These are phyloP conservation scores for Alternaria ventricosa DNA, from an alignment of 2,329 filamentous ascomycete species.

Conservation along the genomic window DNA sequence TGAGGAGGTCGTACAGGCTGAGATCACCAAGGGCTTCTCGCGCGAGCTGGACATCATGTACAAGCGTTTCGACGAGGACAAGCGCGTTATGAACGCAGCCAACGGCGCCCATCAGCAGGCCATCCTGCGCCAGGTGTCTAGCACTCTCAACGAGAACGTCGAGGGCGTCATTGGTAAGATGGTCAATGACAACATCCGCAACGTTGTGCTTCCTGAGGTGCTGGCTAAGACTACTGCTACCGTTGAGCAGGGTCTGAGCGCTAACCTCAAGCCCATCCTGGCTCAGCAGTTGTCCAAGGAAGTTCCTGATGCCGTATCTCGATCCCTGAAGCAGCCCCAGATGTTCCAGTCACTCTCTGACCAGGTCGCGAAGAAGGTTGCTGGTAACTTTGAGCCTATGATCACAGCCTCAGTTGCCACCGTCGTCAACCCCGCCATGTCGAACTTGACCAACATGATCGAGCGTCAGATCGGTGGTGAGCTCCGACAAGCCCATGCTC, in stretches of 20 bases:
- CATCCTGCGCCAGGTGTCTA: slow-evolving; percentile 71
- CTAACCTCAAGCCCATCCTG: slow-evolving; percentile 70
- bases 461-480: slow-evolving; percentile 65
- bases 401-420: slow-evolving; percentile 59
- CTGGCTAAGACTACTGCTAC: slow-evolving; percentile 70
- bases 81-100: slow-evolving; percentile 67
- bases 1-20: slow-evolving; percentile 54
- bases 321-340: slow-evolving; percentile 75
- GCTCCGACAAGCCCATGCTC: slow-evolving; percentile 58
- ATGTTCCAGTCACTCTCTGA: slow-evolving; percentile 76
- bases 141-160: slow-evolving; percentile 72
- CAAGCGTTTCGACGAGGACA: slow-evolving; percentile 72
- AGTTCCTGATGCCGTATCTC: slow-evolving; percentile 71
- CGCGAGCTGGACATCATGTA: slow-evolving; percentile 64
- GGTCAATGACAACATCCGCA: slow-evolving; percentile 76
- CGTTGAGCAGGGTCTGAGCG: slow-evolving; percentile 74
- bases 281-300: slow-evolving; percentile 74
- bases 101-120: slow-evolving; percentile 72
- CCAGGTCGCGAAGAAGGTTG: slow-evolving; percentile 70
- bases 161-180: slow-evolving; percentile 79
- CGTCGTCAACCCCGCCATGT: slow-evolving; percentile 69
- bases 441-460: slow-evolving; percentile 71
- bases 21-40: slow-evolving; percentile 54
- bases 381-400: slow-evolving; percentile 72
- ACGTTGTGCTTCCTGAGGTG: slow-evolving; percentile 76